Conservation (phyloP, 768 basidiomycete genomes). For the Collybia sordida region DNA sequence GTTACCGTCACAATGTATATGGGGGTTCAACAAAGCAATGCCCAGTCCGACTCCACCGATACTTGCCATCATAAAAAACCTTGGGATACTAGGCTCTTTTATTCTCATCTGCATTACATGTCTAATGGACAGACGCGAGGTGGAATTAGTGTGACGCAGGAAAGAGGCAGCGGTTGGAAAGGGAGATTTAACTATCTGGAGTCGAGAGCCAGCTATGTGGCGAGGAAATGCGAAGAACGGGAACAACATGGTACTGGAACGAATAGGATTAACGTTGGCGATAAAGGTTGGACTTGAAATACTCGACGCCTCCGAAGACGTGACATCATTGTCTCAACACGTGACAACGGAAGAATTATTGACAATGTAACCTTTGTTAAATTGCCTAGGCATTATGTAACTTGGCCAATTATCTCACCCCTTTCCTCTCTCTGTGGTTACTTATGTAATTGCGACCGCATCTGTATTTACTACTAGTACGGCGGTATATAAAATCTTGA, state of each 20-base stretch:
- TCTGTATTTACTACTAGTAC: too few species aligned
- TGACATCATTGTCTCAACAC: too few species aligned
- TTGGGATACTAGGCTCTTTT: slow-evolving; percentile 13
- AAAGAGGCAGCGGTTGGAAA: background rate
- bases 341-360: too few species aligned
- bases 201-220: slow-evolving; percentile 1
- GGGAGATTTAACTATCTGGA: background rate
- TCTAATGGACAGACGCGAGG: background rate
- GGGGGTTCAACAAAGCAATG: slow-evolving; percentile 31
- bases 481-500: too few species aligned
- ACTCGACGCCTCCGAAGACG: background rate
- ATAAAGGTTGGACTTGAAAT: too few species aligned
- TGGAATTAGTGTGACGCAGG: slow-evolving; percentile 8
- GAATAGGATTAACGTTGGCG: background rate
- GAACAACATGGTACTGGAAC: background rate
- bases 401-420: too few species aligned
- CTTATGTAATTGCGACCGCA: too few species aligned
- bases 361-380: too few species aligned
- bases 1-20: slow-evolving; percentile 57
- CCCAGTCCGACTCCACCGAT: slow-evolving; percentile 46
- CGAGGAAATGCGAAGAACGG: slow-evolving; percentile 5
- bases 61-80: slow-evolving; percentile 29
- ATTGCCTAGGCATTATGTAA: too few species aligned
- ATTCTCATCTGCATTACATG: background rate
- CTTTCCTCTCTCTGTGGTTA: too few species aligned